Evolutionary conservation across 2,329 filamentous ascomycete species (phyloP), one percentile per base, ranked within the genome.

Genomic region (Zymoseptoria tritici): DNA sequence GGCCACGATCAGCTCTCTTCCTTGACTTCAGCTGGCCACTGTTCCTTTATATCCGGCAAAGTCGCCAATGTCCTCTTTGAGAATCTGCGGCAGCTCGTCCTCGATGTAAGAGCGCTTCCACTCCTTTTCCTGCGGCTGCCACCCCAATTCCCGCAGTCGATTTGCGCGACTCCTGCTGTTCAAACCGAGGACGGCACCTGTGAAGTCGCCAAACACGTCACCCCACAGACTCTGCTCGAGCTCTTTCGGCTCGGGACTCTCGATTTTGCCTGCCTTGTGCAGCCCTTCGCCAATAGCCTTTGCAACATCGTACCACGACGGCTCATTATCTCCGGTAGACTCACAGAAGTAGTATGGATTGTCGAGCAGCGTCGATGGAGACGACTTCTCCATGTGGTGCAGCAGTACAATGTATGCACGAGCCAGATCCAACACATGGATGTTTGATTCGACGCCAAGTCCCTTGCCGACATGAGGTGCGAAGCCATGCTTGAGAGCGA

Each of bases 311-410:
- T 66, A 66, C 78, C 78, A 81, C 21, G 75, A 76, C 11, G 74
- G 71, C 63, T 81, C 78, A 8, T 72, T 54, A 21, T 76, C 76
- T 9, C 63, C 64, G 1, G 67, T 67, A 21, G 75, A 71, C 66
- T 81, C 79, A 68, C 73, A 77, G 70, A 81, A 81, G 66, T 76
- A 81, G 66, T 81, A 82, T 6, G 78, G 78, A 60, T 81, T 79
- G 31, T 73, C 60, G 1, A 77, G 64, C 1, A 75, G 61, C 7
- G 74, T 67, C 7, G 65, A 59, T 0, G 71, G 59, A 2, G 70
- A 56, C 0, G 68, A 62, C 7, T 64, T 52, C 54, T 81, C 79
- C 19, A 81, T 68, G 59, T 74, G 73, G 63, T 80, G 78, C n/a
- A 81, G 66, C 0, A 82, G 61, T 0, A 72, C 69, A 7, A 79